These are phyloP conservation scores for Phialophora macrospora DNA, from an alignment of 2,329 filamentous ascomycete species.

Conservation along the genomic window DNA sequence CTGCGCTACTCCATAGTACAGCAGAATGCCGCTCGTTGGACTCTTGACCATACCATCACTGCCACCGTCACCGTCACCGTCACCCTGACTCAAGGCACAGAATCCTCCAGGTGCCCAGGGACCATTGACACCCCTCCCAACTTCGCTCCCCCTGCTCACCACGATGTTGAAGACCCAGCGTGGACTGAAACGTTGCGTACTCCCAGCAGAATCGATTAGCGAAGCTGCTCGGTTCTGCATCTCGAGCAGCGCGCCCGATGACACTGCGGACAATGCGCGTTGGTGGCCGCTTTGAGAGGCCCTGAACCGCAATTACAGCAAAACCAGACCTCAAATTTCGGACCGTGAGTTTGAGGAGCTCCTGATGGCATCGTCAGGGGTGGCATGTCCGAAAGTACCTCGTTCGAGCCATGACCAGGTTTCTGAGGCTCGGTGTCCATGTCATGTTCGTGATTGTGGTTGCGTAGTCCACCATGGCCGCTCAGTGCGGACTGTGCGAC, in stretches of 20 bases:
- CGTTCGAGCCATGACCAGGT: neutral
- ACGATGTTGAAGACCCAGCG: neutral
- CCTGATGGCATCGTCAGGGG: neutral
- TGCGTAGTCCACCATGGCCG: neutral
- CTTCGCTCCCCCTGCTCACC: neutral
- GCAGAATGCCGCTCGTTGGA: neutral
- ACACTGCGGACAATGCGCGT: neutral
- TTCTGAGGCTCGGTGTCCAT: neutral
- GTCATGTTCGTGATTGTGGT: neutral
- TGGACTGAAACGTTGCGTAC: neutral
- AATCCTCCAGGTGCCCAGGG: neutral
- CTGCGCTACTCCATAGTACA: neutral
- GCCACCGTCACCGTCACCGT: neutral
- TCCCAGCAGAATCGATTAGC: neutral
- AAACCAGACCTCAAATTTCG: neutral
- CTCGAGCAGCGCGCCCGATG: neutral
- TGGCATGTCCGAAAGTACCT: neutral
- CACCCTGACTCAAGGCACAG: neutral
- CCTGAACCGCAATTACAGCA: neutral
- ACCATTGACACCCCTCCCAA: neutral
- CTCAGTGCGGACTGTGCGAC: neutral
- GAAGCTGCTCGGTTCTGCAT: neutral
- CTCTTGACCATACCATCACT: neutral
- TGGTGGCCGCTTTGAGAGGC: neutral
- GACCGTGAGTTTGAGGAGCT: slow-evolving; percentile 8